Conservation (phyloP, 2,329 filamentous ascomycete genomes). For the Stemphylium vesicarium region DNA sequence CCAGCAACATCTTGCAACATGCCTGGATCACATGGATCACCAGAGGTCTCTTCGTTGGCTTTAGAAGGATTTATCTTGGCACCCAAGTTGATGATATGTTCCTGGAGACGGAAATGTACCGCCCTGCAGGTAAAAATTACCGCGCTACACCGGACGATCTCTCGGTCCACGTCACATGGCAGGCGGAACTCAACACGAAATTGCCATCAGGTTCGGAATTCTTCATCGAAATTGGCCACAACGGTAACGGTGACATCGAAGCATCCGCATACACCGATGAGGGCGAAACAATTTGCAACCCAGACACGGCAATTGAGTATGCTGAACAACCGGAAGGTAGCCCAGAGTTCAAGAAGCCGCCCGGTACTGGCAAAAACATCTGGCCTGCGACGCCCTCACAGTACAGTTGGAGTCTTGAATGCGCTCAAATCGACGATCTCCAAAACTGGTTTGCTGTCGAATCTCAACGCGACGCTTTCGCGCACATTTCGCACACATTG, state of each 20-base stretch:
- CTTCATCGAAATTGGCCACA: constrained; percentile 48
- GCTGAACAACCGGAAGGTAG: constrained; percentile 49
- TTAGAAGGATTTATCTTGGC: constrained; percentile 61
- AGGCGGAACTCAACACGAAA: constrained; percentile 35
- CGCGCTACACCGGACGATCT: constrained; percentile 51
- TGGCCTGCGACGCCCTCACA: constrained; percentile 50
- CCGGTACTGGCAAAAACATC: constrained; percentile 47
- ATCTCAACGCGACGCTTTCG: constrained; percentile 61
- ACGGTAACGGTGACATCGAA: constrained; percentile 49
- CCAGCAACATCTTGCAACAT: constrained; percentile 66
- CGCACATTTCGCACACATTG: constrained; percentile 68
- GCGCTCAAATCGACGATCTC: constrained; percentile 59
- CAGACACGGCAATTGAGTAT: constrained; percentile 48
- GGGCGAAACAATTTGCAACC: constrained; percentile 35
- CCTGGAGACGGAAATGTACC: constrained; percentile 53
- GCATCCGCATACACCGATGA: constrained; percentile 35
- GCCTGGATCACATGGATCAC: constrained; percentile 69
- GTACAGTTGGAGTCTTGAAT: constrained; percentile 59
- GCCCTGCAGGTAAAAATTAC: constrained; percentile 58
- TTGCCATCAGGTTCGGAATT: constrained; percentile 46
- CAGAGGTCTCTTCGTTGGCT: constrained; percentile 64
- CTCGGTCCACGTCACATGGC: constrained; percentile 38
- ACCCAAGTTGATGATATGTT: constrained; percentile 70
- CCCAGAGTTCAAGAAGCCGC: constrained; percentile 54
- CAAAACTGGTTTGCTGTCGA: constrained; percentile 61